A percentile compares a stretch with the other conserved stretches of the same genome.
Conservation (phyloP, 78 protist genomes). For the Chrysochromulina tobinii region DNA sequence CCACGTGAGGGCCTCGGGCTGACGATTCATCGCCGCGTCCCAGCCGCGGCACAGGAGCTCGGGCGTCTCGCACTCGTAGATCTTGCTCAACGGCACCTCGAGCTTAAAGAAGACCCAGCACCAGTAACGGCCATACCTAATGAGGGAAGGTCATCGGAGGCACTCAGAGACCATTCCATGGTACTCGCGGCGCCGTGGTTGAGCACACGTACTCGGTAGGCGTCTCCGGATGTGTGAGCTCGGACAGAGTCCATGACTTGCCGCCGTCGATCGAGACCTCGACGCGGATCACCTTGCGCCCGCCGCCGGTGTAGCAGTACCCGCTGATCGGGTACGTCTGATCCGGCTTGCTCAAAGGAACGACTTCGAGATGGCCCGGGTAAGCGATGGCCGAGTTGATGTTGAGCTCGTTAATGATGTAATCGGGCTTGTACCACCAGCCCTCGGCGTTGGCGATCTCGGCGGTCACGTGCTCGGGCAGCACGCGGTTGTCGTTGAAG, state of each 20-base stretch:
- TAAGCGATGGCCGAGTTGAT: slow-evolving; percentile 33
- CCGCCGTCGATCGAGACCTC: slow-evolving; percentile 45
- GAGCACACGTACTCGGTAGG: background rate
- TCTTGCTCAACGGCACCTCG: background rate
- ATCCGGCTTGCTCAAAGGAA: background rate
- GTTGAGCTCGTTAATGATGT: slow-evolving; percentile 52
- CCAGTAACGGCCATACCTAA: slow-evolving; percentile 24
- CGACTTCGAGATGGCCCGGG: slow-evolving; percentile 11
- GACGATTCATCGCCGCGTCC: slow-evolving; percentile 39
- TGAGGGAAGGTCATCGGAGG: no score
- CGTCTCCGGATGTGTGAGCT: background rate
- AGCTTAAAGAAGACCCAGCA: slow-evolving; percentile 28
- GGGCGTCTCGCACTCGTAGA: background rate
- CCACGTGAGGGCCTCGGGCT: slow-evolving; percentile 39
- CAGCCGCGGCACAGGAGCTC: slow-evolving; percentile 39
- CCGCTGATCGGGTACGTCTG: background rate
- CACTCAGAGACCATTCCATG: no score
- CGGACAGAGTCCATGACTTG: background rate
- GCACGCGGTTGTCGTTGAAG: slow-evolving; percentile 46
- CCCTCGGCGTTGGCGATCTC: slow-evolving; percentile 14
- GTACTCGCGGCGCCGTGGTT: background rate
- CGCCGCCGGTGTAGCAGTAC: slow-evolving; percentile 45
- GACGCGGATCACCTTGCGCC: slow-evolving; percentile 37
- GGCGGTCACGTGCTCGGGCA: slow-evolving; percentile 32
- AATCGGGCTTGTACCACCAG: slow-evolving; percentile 54